These are phyloP conservation scores for Debaryomyces coudertii DNA, from an alignment of 1,139 yeast species.

Conservation along the genomic window DNA sequence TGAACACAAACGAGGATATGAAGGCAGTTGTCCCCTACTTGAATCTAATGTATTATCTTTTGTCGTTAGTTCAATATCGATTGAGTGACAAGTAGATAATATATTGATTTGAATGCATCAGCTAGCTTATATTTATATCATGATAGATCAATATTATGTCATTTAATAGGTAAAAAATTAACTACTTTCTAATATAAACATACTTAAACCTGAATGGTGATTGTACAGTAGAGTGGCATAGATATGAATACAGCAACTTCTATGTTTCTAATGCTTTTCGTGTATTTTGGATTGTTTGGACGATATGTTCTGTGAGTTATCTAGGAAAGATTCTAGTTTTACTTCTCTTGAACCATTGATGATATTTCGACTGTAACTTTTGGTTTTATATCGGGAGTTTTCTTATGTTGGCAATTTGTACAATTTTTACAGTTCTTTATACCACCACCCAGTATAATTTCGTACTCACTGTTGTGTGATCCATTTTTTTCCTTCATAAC, in stretches of 20 bases:
- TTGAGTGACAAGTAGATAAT: not conserved
- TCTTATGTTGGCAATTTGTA: slow-evolving; percentile 5
- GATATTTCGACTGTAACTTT: slow-evolving; percentile 6
- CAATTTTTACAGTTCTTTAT: slow-evolving; percentile 6
- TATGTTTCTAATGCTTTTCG: no score
- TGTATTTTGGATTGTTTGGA: no score
- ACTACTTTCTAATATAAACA: no score
- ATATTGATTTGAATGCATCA: not conserved
- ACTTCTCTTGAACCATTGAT: not conserved
- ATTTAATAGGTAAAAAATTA: no score
- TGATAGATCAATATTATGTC: not conserved
- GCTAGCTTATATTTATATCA: not conserved
- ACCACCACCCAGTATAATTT: not conserved
- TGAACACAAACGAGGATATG: slow-evolving; percentile 14
- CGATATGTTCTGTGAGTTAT: no score
- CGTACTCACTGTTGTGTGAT: not conserved
- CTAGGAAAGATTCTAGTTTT: no score
- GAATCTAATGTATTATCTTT: slow-evolving; percentile 35
- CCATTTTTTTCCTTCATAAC: not conserved
- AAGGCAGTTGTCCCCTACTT: slow-evolving; percentile 25
- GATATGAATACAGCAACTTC: no score
- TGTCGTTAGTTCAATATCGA: slow-evolving; percentile 37
- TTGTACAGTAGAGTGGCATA: no score
- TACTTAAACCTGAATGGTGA: no score
- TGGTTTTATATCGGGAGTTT: slow-evolving; percentile 4